A percentile compares a stretch with the other conserved stretches of the same genome.
phyloP scores from a whole-genome alignment of 78 protist genomes.

The Cavenderia fasciculata region DNA sequence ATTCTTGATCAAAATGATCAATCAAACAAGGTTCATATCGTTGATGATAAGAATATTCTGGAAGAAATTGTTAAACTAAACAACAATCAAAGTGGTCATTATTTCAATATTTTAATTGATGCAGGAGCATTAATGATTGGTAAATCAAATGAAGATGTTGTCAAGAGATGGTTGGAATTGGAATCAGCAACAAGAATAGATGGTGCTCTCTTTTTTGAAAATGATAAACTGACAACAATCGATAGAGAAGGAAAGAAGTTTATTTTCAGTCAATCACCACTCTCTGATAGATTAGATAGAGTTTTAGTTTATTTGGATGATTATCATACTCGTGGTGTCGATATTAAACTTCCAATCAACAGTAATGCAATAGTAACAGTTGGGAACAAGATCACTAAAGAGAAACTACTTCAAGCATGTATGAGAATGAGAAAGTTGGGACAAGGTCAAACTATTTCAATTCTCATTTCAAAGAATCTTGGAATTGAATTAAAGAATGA shows the following conservation, averaged over 20 bases:
- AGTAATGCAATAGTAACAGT: slow-evolving; percentile 12
- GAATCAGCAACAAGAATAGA: background rate
- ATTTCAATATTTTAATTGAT: slow-evolving; percentile 30
- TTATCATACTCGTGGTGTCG: slow-evolving; percentile 31
- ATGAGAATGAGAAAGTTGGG: slow-evolving; percentile 34
- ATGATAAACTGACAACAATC: background rate
- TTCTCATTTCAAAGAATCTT: background rate
- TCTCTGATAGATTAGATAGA: background rate
- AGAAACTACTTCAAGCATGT: slow-evolving; percentile 1
- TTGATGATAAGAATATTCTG: background rate
- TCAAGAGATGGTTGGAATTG: background rate
- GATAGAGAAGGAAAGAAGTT: slow-evolving; percentile 18
- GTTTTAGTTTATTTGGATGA: slow-evolving; percentile 16
- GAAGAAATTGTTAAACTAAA: background rate
- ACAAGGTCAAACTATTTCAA: background rate
- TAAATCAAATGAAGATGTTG: slow-evolving; percentile 4
- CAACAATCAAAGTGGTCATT: background rate
- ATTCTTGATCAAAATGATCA: background rate
- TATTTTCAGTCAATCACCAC: background rate
- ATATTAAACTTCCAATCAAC: background rate
- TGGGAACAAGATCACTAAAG: background rate
- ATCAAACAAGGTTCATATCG: no score
- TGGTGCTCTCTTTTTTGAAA: background rate
- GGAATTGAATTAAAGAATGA: no score
- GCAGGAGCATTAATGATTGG: slow-evolving; percentile 30